Conservation (phyloP, 371 early-diverging fungal genomes). For the Mucor irregularis region DNA sequence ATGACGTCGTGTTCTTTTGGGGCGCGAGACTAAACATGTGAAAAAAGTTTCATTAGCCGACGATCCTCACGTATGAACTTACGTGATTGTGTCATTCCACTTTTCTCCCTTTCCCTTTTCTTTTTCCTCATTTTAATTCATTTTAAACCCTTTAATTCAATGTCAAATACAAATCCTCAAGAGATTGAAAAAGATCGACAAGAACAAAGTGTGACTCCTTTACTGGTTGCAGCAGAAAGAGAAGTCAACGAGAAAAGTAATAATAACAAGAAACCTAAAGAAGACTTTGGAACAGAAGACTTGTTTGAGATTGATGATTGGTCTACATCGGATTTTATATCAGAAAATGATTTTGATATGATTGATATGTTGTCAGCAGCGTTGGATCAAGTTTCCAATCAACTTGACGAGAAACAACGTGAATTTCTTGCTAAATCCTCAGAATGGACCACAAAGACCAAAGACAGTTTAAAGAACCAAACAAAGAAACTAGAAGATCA, state of each 20-base stretch:
- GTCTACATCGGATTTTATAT: conserved; percentile 18
- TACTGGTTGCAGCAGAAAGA: neutral
- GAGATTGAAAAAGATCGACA: no score
- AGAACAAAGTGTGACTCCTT: neutral
- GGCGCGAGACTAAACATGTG: no score
- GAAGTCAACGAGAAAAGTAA: neutral
- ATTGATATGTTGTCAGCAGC: conserved; percentile 43
- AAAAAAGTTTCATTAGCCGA: no score
- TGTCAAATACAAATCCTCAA: no score
- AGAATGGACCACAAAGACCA: conserved; percentile 46
- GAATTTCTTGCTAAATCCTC: conserved; percentile 39
- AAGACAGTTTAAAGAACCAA: conserved; percentile 34
- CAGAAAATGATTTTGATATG: conserved; percentile 37
- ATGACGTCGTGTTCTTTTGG: no score
- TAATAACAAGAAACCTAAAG: neutral
- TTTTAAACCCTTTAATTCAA: no score
- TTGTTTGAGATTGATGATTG: conserved; percentile 21
- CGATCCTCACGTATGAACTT: no score
- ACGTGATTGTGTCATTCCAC: no score
- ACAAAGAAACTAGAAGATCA: conserved; percentile 41
- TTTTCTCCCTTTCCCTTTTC: no score
- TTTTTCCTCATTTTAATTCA: no score
- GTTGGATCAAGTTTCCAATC: conserved; percentile 47
- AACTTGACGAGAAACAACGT: conserved; percentile 42
- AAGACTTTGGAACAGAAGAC: conserved; percentile 5